These are phyloP conservation scores for Lipomyces yamanashiensis DNA, from an alignment of 805 yeast species.

Conservation along the genomic window DNA sequence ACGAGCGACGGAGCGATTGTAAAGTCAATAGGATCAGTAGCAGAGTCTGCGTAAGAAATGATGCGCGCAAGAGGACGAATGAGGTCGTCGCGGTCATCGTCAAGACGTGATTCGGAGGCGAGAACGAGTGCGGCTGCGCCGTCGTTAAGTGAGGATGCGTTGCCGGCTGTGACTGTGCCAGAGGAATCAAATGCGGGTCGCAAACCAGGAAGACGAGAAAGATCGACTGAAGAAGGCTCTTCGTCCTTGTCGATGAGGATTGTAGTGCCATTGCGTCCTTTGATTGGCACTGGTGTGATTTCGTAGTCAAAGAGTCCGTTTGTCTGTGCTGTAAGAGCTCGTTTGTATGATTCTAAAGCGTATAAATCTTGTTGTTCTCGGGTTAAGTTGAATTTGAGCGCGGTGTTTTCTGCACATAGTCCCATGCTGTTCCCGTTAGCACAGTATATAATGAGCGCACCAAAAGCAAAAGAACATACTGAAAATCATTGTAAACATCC, in stretches of 20 bases:
- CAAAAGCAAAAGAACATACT: constrained; percentile 6
- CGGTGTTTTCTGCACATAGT: constrained; percentile 93
- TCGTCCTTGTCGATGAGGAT: constrained; percentile 75
- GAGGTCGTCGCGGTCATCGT: constrained; percentile 67
- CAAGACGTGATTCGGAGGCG: constrained; percentile 77
- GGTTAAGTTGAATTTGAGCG: constrained; percentile 70
- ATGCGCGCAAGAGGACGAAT: constrained; percentile 75
- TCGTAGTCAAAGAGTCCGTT: constrained; percentile 77
- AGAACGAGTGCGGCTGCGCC: constrained; percentile 93
- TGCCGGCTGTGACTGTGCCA: constrained; percentile 96
- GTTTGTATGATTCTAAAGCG: constrained; percentile 79
- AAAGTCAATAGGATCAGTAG: constrained; percentile 87
- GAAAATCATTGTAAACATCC: constrained; percentile 78
- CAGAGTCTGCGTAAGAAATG: constrained; percentile 95
- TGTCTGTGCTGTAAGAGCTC: constrained; percentile 72
- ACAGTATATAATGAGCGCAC: neutral
- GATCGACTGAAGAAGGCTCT: constrained; percentile 72
- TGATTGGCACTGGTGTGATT: constrained; percentile 81
- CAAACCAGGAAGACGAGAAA: constrained; percentile 70
- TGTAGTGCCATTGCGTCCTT: constrained; percentile 64
- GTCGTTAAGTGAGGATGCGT: constrained; percentile 90
- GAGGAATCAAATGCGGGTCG: constrained; percentile 90
- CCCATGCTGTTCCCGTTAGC: constrained; percentile 65
- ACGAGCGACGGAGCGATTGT: constrained; percentile 94
- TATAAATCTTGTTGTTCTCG: constrained; percentile 86